phyloP scores from a whole-genome alignment of 768 basidiomycete genomes.

The Psilocybe sp. region DNA sequence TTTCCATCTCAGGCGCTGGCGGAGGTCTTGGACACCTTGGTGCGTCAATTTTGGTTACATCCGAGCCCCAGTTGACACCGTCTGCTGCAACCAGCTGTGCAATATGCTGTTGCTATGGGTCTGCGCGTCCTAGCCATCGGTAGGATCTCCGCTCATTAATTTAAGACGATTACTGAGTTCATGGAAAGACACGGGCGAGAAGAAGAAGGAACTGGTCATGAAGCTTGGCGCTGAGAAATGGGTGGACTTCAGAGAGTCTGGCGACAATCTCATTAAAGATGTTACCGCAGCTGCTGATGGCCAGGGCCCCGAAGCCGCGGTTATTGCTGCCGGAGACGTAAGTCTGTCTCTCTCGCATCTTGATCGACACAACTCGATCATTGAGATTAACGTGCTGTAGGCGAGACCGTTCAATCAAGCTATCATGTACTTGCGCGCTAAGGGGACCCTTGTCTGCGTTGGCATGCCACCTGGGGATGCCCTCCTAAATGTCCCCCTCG shows the following conservation, averaged over 20 bases:
- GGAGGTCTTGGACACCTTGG: conserved; percentile 81
- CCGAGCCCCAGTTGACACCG: neutral
- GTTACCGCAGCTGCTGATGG: conserved; percentile 63
- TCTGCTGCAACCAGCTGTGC: conserved; percentile 44
- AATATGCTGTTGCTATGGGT: conserved; percentile 77
- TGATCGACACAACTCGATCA: neutral
- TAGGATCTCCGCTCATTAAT: conserved; percentile 10
- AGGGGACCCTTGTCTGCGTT: conserved; percentile 70
- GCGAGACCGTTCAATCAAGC: conserved; percentile 48
- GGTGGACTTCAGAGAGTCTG: conserved; percentile 69
- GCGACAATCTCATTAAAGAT: conserved; percentile 55
- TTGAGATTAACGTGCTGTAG: conserved; percentile 14
- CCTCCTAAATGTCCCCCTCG: conserved; percentile 51
- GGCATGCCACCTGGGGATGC: conserved; percentile 54
- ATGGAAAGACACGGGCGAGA: conserved; percentile 65
- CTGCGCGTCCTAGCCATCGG: conserved; percentile 59
- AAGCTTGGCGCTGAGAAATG: conserved; percentile 59
- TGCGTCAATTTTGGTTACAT: conserved; percentile 6
- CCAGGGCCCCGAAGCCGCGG: conserved; percentile 65
- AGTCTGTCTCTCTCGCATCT: conserved; percentile 9
- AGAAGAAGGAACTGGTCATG: conserved; percentile 59
- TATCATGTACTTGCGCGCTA: conserved; percentile 63
- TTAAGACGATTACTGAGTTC: neutral
- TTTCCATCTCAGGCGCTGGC: conserved; percentile 73
- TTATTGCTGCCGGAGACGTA: conserved; percentile 56